phyloP scores from a whole-genome alignment of 2,329 filamentous ascomycete genomes.

The Xenoacremonium recifei region DNA sequence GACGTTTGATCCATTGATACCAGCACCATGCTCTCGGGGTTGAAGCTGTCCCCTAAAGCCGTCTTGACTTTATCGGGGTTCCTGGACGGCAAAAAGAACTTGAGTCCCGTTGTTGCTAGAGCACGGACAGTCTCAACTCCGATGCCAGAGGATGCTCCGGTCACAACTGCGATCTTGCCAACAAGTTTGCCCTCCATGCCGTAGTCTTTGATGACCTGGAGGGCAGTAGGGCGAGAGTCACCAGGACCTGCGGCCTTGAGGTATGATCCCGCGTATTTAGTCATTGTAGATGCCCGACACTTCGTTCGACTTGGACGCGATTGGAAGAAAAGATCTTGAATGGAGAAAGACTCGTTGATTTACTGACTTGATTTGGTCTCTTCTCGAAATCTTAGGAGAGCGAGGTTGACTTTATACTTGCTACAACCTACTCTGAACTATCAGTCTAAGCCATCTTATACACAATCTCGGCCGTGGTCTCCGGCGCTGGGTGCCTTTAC shows the following conservation, averaged over 20 bases:
- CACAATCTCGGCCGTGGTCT: too few relatives aligned
- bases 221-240: conserved; percentile 37
- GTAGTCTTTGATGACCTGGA: conserved; percentile 37
- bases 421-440: too few relatives aligned
- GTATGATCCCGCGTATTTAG: conserved; percentile 33
- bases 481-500: too few relatives aligned
- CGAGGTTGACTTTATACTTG: too few relatives aligned
- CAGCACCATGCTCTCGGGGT: conserved; percentile 7
- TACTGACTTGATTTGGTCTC: too few relatives aligned
- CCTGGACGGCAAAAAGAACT: conserved; percentile 15
- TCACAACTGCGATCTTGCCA: conserved; percentile 40
- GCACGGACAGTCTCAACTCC: conserved; percentile 43
- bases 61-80: conserved; percentile 14
- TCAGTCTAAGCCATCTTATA: too few relatives aligned
- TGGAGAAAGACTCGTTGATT: too few relatives aligned
- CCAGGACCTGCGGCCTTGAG: conserved; percentile 28
- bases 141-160: conserved; percentile 40
- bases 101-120: conserved; percentile 34
- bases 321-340: neutral
- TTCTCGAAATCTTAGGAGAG: too few relatives aligned
- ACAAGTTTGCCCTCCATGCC: conserved; percentile 27
- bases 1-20: conserved; percentile 22
- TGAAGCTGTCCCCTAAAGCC: conserved; percentile 5
- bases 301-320: too few relatives aligned
- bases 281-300: too few relatives aligned